A percentile compares a stretch with the other conserved stretches of the same genome.
phyloP scores from a whole-genome alignment of 73 alveolate genomes.

The Tetrahymena elliotti region DNA sequence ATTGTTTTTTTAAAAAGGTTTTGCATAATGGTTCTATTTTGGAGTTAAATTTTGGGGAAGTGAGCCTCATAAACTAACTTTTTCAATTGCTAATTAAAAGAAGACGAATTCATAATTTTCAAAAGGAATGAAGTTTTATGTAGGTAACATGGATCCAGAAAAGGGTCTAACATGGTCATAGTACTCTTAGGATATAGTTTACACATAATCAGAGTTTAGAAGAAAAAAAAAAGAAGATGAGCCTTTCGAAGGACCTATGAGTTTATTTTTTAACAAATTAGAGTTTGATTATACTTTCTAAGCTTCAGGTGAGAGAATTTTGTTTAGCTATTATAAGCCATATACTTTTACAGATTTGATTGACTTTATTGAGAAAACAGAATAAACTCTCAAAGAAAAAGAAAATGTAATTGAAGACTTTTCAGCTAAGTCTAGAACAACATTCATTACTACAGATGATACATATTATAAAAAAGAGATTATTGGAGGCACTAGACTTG shows the following conservation, averaged over 20 bases:
- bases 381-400: background rate
- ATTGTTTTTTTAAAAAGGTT: background rate
- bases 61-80: background rate
- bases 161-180: background rate
- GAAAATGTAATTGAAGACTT: background rate
- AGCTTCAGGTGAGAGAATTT: background rate
- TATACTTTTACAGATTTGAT: background rate
- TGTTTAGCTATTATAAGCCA: background rate
- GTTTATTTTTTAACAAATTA: background rate
- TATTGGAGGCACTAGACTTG: background rate
- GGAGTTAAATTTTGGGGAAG: constrained; percentile 11
- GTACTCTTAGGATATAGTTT: background rate
- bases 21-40: constrained; percentile 41
- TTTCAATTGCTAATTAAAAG: constrained; percentile 3
- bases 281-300: background rate
- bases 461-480: background rate
- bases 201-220: background rate
- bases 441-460: background rate
- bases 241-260: background rate
- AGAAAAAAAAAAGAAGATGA: background rate
- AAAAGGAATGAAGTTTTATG: background rate
- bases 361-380: background rate
- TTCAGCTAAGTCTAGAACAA: background rate
- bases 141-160: background rate
- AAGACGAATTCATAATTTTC: background rate